Percentiles rank a stretch among this genome's conserved stretches.
Evolutionary conservation across 768 basidiomycete species (phyloP).

Genomic region (Pleurotus tuber-regium): DNA sequence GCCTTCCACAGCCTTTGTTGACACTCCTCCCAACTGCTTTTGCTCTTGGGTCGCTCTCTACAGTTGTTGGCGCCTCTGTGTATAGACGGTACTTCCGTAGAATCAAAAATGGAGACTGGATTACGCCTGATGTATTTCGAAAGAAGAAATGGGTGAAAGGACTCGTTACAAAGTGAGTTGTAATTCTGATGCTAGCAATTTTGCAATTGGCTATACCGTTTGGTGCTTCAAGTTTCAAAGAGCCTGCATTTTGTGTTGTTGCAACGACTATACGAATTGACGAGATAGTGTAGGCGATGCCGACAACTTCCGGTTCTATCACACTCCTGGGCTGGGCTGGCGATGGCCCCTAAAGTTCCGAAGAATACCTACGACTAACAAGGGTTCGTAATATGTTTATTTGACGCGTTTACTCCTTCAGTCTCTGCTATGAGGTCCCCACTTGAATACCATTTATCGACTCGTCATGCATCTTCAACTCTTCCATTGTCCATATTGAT

Average conservation of each 20-base stretch:
- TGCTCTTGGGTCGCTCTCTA: slow-evolving; percentile 35
- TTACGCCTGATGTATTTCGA: slow-evolving; percentile 60
- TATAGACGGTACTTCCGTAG: slow-evolving; percentile 56
- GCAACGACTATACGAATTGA: not conserved
- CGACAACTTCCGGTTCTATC: slow-evolving; percentile 87
- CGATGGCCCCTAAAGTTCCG: slow-evolving; percentile 72
- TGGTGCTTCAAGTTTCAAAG: too few species aligned
- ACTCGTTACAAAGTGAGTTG: slow-evolving; percentile 69
- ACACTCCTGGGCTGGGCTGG: slow-evolving; percentile 79
- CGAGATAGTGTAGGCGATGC: slow-evolving; percentile 71
- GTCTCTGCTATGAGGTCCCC: too few species aligned
- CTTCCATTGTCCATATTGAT: too few species aligned
- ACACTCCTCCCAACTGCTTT: slow-evolving; percentile 34
- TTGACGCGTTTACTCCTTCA: not conserved
- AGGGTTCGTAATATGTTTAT: slow-evolving; percentile 41
- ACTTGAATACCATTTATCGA: not conserved
- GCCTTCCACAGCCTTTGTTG: slow-evolving; percentile 17
- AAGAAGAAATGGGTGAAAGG: slow-evolving; percentile 73
- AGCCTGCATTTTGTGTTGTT: too few species aligned
- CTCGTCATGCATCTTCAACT: too few species aligned
- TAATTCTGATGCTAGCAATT: too few species aligned
- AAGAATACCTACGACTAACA: slow-evolving; percentile 51
- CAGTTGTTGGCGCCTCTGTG: slow-evolving; percentile 30
- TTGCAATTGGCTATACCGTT: too few species aligned
- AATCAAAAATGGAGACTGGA: slow-evolving; percentile 63